Evolutionary conservation across 768 basidiomycete genomes (phyloP).

Genomic region (Boletus tomentosulus): DNA sequence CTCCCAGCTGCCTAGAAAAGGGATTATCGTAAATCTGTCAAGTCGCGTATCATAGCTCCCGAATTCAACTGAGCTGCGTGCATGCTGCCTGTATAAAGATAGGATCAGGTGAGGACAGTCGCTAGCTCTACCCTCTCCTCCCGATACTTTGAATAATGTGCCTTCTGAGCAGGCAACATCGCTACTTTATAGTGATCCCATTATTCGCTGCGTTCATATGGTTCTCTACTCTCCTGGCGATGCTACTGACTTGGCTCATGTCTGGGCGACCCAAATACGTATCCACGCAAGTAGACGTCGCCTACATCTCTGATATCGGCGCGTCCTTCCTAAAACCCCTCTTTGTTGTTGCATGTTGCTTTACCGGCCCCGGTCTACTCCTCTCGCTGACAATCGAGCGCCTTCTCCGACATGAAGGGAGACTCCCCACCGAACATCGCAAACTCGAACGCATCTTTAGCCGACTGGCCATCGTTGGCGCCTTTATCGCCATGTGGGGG

Average conservation of each 20-base stretch:
- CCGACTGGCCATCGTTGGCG: conserved; percentile 54
- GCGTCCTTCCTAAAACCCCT: conserved; percentile 71
- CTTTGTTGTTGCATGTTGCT: conserved; percentile 60
- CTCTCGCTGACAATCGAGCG: conserved; percentile 58
- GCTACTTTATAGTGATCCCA: conserved; percentile 65
- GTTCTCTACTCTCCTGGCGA: conserved; percentile 66
- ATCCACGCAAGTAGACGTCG: conserved; percentile 51
- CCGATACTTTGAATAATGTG: conserved; percentile 19
- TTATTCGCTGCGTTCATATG: conserved; percentile 57
- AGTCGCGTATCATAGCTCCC: too few species aligned
- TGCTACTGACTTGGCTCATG: conserved; percentile 70
- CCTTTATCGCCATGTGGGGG: conserved; percentile 59
- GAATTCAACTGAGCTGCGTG: too few species aligned
- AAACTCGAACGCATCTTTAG: conserved; percentile 52
- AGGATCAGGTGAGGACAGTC: background rate
- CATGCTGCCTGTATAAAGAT: conserved; percentile 12
- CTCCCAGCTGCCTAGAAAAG: too few species aligned
- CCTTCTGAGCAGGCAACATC: conserved; percentile 33
- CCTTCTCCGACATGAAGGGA: conserved; percentile 61
- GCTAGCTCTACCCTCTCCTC: background rate
- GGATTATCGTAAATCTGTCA: too few species aligned
- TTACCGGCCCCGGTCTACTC: conserved; percentile 62
- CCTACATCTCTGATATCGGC: conserved; percentile 80
- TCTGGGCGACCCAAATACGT: conserved; percentile 49
- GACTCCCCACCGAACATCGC: conserved; percentile 58